Percentiles rank a stretch among this genome's conserved stretches.
Evolutionary conservation across 2,329 filamentous ascomycete species (phyloP).

Genomic region (Rutstroemia sp.): DNA sequence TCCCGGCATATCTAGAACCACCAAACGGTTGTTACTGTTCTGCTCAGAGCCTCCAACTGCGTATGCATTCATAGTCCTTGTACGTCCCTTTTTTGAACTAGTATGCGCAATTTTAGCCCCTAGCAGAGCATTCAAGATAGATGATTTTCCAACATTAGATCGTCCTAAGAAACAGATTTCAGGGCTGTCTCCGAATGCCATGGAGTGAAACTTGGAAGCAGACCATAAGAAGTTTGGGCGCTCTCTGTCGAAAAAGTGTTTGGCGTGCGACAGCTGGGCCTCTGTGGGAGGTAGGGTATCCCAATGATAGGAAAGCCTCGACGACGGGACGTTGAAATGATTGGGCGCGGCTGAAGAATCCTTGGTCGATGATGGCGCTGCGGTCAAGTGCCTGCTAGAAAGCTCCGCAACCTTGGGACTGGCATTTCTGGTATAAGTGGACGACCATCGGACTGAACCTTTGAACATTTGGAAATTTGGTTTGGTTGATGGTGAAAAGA

Average conservation of each 20-base stretch:
- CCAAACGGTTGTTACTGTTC: slow-evolving; percentile 32
- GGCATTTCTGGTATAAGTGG: neutral
- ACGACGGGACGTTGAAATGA: slow-evolving; percentile 2
- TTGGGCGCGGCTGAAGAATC: too few species aligned
- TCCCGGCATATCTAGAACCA: slow-evolving; percentile 64
- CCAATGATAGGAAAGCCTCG: slow-evolving; percentile 38
- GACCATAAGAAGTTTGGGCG: slow-evolving; percentile 52
- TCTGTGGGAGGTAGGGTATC: slow-evolving; percentile 39
- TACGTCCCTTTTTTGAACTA: slow-evolving; percentile 52
- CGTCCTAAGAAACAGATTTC: slow-evolving; percentile 53
- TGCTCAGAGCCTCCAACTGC: slow-evolving; percentile 40
- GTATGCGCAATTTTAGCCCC: slow-evolving; percentile 43
- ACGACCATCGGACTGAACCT: slow-evolving; percentile 8
- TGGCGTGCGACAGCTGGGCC: slow-evolving; percentile 37
- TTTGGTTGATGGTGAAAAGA: neutral
- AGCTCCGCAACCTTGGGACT: too few species aligned
- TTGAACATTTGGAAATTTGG: neutral
- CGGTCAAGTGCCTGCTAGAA: too few species aligned
- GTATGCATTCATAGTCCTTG: slow-evolving; percentile 59
- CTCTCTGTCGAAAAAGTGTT: slow-evolving; percentile 38
- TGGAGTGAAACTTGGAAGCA: slow-evolving; percentile 50
- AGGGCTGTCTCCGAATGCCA: slow-evolving; percentile 39
- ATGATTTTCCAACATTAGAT: slow-evolving; percentile 64
- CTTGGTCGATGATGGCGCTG: too few species aligned
- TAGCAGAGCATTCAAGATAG: slow-evolving; percentile 58